Base-by-base conservation (phyloP, 2,329 filamentous ascomycete species). In the Hypoxylon sp. region DNA sequence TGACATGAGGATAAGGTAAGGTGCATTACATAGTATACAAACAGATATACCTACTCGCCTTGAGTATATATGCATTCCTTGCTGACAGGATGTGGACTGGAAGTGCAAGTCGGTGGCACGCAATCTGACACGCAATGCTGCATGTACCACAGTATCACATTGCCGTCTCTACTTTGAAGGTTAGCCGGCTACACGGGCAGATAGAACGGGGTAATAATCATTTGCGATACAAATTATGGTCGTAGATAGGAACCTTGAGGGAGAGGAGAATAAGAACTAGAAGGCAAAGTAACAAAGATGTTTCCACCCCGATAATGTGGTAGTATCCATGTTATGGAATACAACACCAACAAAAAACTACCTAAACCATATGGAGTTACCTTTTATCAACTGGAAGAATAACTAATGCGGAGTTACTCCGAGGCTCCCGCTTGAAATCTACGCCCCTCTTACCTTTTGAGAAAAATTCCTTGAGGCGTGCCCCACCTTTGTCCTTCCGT, bases 291-390 rank as follows among this genome's bases (percentile, higher is more conserved):
- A 2, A 7, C 11, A 43, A 27, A 31, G 17, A 23, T 7, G 19
- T 45, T 23, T 54, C 47, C 35, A 15, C 36, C 32, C 31, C 47
- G 36, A 44, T 55, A 43, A 29, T 19, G 30, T 26, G 35, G 30
- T 54, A 30, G 9, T 19, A 19, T 25, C 38, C 9, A 26, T 5
- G 31, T 49, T 42, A 56, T 49, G 19, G 48, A 51, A 41, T 45
- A 42, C 30, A 30, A 44, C 31, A 31, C n/a, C n/a, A n/a, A n/a
- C n/a, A n/a, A n/a, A n/a, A n/a, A n/a, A n/a, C n/a, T n/a, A n/a
- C n/a, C n/a, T n/a, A n/a, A 47, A 38, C 48, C 29, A 20, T 12
- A 59, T 59, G 49, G 56, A 59, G 56, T 59, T 59, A 56, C 48
- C 51, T 45, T 54, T 38, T 8, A 34, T 26, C 13, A 13, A 15